These are phyloP conservation scores for Globisporangium orthogonon DNA, from an alignment of 352 stramenopile species.

Conservation along the genomic window DNA sequence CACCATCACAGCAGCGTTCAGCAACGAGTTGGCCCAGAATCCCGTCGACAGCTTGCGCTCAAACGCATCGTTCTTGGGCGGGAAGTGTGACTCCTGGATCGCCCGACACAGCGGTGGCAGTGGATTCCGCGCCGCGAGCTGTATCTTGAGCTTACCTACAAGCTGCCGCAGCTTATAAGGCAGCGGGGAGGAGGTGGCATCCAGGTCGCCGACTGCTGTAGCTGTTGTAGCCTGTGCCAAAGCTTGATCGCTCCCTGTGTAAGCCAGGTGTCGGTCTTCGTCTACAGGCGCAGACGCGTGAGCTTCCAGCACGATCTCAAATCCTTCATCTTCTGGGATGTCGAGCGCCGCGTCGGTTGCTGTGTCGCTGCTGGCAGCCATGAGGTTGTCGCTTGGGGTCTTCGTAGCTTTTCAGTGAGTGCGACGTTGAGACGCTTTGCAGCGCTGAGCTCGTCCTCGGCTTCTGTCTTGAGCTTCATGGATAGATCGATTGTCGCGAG, in stretches of 20 bases:
- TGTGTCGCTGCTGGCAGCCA: neutral
- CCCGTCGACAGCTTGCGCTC: neutral
- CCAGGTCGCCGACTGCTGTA: neutral
- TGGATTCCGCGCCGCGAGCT: constrained; percentile 11
- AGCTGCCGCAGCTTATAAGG: constrained; percentile 1
- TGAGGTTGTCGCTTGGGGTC: neutral
- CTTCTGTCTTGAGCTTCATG: too few species aligned
- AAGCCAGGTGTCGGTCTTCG: neutral
- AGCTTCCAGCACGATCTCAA: neutral
- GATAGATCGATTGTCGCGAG: too few species aligned
- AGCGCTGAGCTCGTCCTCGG: too few species aligned
- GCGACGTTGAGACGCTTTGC: neutral
- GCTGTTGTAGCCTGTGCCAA: neutral
- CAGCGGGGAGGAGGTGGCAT: neutral
- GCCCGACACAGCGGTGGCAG: constrained; percentile 8
- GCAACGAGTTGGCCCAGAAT: constrained; percentile 3
- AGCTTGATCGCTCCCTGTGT: neutral
- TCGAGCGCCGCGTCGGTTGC: neutral
- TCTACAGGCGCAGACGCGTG: neutral
- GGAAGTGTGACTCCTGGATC: constrained; percentile 13
- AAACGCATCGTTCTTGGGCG: neutral
- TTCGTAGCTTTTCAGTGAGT: neutral
- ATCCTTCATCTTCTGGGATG: constrained; percentile 6
- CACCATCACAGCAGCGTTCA: neutral
- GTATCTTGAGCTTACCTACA: constrained; percentile 11